Evolutionary conservation across 495 filamentous ascomycete species (phyloP), one percentile per base, ranked within the genome.

Genomic region (Evernia prunastri): DNA sequence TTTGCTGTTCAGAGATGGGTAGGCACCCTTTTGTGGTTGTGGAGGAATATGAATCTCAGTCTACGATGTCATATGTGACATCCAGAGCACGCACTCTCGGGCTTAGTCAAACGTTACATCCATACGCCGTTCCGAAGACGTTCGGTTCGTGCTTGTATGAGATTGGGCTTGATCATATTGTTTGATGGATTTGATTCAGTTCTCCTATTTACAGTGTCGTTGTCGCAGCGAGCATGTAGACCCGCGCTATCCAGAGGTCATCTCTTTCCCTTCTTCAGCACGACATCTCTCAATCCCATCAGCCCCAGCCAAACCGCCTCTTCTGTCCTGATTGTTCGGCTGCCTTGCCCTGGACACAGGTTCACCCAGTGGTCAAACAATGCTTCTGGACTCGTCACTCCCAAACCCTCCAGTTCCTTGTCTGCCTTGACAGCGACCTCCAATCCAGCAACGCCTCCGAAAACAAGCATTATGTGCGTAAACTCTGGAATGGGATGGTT

Each of bases 281-380:
- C 69, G 61, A 88, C 65, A 56, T 74, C 79, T 70, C 82, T 79
- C 67, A 90, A 67, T 3, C 80, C 81, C 65, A 80, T 82, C 73
- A 91, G 69, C 1, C 81, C 86, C 66, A 90, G 78, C 81, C 87
- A 87, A 53, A 92, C 74, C 1, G 89, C 89, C 72, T 93, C 89
- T 61, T 92, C 89, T 6, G 87, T 91, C 68, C 87, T 76, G 62
- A 92, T 91, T 2, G 85, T 89, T 67, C 89, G 77, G 69, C 86
- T 90, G 1, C 89, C 89, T 70, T 92, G 88, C 4, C 83, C 83
- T 4, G 88, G 88, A 65, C 86, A 77, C 1, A 90, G 75, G 70
- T 93, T 87, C 23, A 93, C 79, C 88, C 88, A 92, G 59, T 82
- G 74, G 72, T 93, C 89, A 71, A 93, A 93, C 61, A 90, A 70